Percentiles rank a stretch among this genome's conserved stretches.
These are phyloP conservation scores for Leccinum incarnatum DNA, from an alignment of 768 basidiomycete genomes.

Conservation along the genomic window DNA sequence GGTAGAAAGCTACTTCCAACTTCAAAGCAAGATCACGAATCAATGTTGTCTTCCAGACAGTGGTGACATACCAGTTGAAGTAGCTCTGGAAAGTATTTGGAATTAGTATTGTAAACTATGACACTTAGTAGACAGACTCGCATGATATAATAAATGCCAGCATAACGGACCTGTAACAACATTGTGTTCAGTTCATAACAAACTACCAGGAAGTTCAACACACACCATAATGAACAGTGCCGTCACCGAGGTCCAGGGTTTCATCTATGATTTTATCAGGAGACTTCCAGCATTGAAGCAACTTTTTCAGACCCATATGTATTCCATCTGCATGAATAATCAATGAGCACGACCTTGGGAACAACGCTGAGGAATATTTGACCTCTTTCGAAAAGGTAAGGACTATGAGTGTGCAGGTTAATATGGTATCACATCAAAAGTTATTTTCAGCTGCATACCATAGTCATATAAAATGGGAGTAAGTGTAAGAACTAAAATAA, in stretches of 20 bases:
- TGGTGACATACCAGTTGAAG: not conserved
- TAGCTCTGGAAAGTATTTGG: not conserved
- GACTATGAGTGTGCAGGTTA: not conserved
- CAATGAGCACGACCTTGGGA: not conserved
- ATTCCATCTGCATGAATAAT: not conserved
- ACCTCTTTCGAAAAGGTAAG: not conserved
- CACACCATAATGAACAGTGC: not conserved
- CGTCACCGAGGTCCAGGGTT: not conserved
- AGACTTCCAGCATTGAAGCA: no score
- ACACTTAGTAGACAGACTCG: not conserved
- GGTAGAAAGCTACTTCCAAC: not conserved
- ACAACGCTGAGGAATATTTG: not conserved
- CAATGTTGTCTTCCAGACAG: not conserved
- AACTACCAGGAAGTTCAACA: not conserved
- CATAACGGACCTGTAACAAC: constrained; percentile 9
- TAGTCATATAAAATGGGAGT: not conserved
- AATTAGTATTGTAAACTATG: not conserved
- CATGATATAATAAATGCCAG: constrained; percentile 6
- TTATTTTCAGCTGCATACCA: not conserved
- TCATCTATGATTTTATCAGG: not conserved
- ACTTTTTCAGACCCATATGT: not conserved
- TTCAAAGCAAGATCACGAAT: not conserved
- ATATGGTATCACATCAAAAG: not conserved
- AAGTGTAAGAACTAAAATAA: not conserved
- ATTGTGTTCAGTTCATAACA: not conserved